Evolutionary conservation across 1,139 yeast species (phyloP), one percentile per base, ranked within the genome.

Genomic region (Suzukiozyma palmioleophila): DNA sequence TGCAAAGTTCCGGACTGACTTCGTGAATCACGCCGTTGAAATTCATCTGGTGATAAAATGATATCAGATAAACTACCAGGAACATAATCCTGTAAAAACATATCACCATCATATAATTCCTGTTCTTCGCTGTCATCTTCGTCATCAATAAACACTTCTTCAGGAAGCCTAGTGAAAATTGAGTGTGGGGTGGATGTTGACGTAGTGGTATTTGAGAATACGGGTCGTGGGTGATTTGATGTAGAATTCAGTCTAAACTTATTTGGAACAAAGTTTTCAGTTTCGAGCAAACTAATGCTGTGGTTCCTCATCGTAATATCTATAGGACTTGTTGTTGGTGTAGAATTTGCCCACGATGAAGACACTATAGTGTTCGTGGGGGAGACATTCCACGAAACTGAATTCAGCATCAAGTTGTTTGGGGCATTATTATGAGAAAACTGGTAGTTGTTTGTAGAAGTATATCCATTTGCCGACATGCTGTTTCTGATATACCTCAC

Each of bases 11-110:
- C 78, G 32, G 72, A 65, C 44, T 71, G 75, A 8, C 76, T 73
- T 38, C 84, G 64, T 6, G 88, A 80, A 44, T 76, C 82, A 36
- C 94, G 69, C 43, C 95, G 65, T 45, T 64, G 63, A 24, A 83
- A 62, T 54, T 87, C 95, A 49, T 81, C 87, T 0, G 95, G 95
- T 1, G 95, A 86, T 36, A 87, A 64, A 16, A 71, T 66, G 39
- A 85, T 64, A 50, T 85, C 94, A 14, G 81, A 75, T 33, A 87
- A 63, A 18, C 88, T 75, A 1, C 82, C 80, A 2, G 96, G 96
- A 2, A 87, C 86, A 51, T 77, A 83, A 53, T 85, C 95, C 47
- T 84, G 89, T 43, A 74, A 83, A 50, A 69, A 75, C 14, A 72
- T 54, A 14, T 50, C 59, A 25, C 51, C 55, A 21, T 13, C 37